A percentile compares a stretch with the other conserved stretches of the same genome.
These are phyloP conservation scores for Chlorella vulgaris DNA, from an alignment of 139 green algal species.

Conservation along the genomic window DNA sequence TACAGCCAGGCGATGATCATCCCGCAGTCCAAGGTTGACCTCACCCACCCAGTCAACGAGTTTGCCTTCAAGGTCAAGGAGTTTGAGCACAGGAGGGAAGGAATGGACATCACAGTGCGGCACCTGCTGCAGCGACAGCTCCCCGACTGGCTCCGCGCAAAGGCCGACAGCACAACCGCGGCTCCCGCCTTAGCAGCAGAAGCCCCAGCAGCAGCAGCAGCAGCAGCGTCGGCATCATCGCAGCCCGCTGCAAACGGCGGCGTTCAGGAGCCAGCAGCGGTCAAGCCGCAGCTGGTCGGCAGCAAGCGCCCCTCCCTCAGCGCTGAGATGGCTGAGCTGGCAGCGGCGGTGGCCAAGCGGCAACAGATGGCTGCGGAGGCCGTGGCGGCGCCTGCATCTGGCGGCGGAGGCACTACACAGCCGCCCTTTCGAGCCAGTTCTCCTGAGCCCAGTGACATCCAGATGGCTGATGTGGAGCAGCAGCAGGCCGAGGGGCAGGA, in stretches of 20 bases:
- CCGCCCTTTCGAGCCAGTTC: not conserved
- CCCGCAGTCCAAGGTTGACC: slow-evolving; percentile 61
- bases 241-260: not conserved
- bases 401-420: no score
- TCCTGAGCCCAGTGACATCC: no score
- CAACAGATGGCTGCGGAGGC: not conserved
- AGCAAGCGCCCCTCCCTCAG: not conserved
- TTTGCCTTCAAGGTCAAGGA: slow-evolving; percentile 59
- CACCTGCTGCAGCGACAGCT: slow-evolving; percentile 46
- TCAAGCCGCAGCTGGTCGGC: not conserved
- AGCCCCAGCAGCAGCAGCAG: not conserved
- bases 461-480: slow-evolving; percentile 11
- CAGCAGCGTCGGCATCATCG: not conserved
- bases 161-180: not conserved
- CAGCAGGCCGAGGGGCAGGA: not conserved
- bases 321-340: not conserved
- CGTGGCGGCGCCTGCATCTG: not conserved
- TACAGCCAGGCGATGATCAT: slow-evolving; percentile 43
- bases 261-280: not conserved
- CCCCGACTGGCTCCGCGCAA: slow-evolving; percentile 9
- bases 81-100: slow-evolving; percentile 36
- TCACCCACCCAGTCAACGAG: slow-evolving; percentile 74
- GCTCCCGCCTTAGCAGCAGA: no score
- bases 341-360: slow-evolving; percentile 9
- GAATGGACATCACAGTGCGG: slow-evolving; percentile 77